These are phyloP conservation scores for Cercospora zeae-maydis DNA, from an alignment of 2,329 filamentous ascomycete genomes.

Conservation along the genomic window DNA sequence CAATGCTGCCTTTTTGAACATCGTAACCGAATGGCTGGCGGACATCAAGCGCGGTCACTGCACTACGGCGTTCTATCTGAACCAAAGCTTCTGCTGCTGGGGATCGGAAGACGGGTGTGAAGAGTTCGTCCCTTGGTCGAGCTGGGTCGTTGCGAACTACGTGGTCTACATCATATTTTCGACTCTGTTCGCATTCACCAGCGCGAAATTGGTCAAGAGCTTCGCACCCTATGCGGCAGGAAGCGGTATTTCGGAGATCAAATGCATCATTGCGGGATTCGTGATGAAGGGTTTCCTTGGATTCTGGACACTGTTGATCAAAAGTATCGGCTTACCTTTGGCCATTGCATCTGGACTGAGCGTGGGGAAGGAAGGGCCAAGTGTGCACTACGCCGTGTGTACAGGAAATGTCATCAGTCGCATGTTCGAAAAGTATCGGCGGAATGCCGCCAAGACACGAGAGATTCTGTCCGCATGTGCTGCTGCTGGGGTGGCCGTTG, in stretches of 20 bases:
- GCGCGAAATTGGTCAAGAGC: constrained; percentile 79
- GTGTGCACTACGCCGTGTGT: constrained; percentile 98
- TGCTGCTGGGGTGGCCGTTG: constrained; percentile 90
- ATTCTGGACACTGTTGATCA: constrained; percentile 87
- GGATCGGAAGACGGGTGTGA: constrained; percentile 84
- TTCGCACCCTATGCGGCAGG: constrained; percentile 96
- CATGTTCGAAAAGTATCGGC: constrained; percentile 86
- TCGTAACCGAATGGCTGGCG: constrained; percentile 92
- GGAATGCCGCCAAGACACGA: constrained; percentile 87
- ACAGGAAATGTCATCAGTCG: constrained; percentile 94
- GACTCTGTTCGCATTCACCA: constrained; percentile 69
- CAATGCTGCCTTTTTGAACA: constrained; percentile 90
- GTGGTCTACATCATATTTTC: constrained; percentile 83
- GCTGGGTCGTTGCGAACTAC: constrained; percentile 75
- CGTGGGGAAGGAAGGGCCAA: constrained; percentile 94
- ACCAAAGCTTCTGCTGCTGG: constrained; percentile 98
- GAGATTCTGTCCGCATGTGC: constrained; percentile 94
- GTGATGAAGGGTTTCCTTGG: constrained; percentile 98
- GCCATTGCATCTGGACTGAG: constrained; percentile 92
- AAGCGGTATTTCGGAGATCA: constrained; percentile 97
- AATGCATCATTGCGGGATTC: constrained; percentile 97
- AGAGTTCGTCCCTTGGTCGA: constrained; percentile 87
- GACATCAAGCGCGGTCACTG: constrained; percentile 97
- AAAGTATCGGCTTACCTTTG: constrained; percentile 83
- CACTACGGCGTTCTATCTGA: constrained; percentile 91